Percentiles rank a stretch among this genome's conserved stretches.
These are phyloP conservation scores for Exophiala dermatitidis DNA, from an alignment of 2,329 filamentous ascomycete species.

Conservation along the genomic window DNA sequence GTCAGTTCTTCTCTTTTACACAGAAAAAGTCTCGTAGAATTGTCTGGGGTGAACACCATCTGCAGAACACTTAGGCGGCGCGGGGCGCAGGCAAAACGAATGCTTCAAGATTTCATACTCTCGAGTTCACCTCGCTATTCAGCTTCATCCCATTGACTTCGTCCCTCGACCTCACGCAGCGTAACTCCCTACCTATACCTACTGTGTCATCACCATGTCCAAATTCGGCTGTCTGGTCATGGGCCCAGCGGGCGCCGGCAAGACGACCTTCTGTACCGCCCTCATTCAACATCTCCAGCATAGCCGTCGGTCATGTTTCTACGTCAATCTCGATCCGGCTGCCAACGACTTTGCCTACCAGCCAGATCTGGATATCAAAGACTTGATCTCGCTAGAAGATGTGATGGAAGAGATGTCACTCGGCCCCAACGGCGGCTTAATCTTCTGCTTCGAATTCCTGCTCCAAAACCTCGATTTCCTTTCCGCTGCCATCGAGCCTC, in stretches of 20 bases:
- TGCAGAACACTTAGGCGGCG: too few species aligned
- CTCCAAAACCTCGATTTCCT: conserved; percentile 92
- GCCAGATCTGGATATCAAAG: conserved; percentile 90
- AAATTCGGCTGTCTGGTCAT: conserved; percentile 94
- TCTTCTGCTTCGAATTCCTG: conserved; percentile 94
- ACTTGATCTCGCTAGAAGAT: conserved; percentile 86
- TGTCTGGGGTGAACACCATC: too few species aligned
- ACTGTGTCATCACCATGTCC: conserved; percentile 54
- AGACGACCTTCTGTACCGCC: conserved; percentile 91
- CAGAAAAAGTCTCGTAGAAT: too few species aligned
- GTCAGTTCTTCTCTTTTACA: too few species aligned
- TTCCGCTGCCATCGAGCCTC: conserved; percentile 70
- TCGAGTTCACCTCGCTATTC: neutral
- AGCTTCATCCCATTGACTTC: neutral
- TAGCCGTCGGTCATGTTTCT: conserved; percentile 89
- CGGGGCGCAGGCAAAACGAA: too few species aligned
- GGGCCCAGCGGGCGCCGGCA: conserved; percentile 92
- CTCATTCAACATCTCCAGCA: conserved; percentile 88
- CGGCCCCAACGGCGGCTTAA: conserved; percentile 84
- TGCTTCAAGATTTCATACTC: too few species aligned
- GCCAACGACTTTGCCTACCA: conserved; percentile 87
- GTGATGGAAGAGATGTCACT: conserved; percentile 93
- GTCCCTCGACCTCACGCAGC: neutral
- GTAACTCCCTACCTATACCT: neutral
- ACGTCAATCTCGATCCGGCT: conserved; percentile 95